phyloP scores from a whole-genome alignment of 805 yeast species.

The Starmerella tilneyi region DNA sequence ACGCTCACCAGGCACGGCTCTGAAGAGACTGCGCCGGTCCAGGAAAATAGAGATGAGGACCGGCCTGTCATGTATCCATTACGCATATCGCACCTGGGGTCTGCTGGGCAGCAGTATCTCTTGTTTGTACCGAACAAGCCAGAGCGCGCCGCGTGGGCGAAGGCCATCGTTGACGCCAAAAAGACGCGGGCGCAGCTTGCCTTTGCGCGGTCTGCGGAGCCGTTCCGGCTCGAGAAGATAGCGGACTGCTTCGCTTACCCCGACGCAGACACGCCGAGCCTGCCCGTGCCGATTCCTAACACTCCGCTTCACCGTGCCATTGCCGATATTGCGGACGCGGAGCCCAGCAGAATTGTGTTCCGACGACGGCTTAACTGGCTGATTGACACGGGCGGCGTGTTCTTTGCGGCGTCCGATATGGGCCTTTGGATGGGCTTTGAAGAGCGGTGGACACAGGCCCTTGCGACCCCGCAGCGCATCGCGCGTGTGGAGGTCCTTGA shows the following conservation, averaged over 20 bases:
- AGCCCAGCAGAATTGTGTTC: conserved; percentile 27
- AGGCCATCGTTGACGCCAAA: conserved; percentile 41
- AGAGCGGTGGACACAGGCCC: conserved; percentile 48
- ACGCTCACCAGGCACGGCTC: conserved; percentile 21
- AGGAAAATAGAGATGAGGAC: conserved; percentile 19
- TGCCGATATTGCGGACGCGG: conserved; percentile 1
- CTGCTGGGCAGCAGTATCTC: conserved; percentile 27
- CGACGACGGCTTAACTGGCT: conserved; percentile 36
- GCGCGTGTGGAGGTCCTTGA: conserved; percentile 50
- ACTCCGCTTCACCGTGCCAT: conserved; percentile 32
- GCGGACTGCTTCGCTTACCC: conserved; percentile 60
- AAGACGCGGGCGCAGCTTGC: conserved; percentile 32
- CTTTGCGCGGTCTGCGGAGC: conserved; percentile 37
- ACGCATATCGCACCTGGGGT: conserved; percentile 31
- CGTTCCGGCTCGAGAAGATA: conserved; percentile 44
- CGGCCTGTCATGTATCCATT: conserved; percentile 30
- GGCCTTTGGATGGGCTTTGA: conserved; percentile 46
- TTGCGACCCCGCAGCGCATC: conserved; percentile 31
- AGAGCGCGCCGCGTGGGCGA: conserved; percentile 53
- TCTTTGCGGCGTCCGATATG: conserved; percentile 47
- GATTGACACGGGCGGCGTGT: conserved; percentile 33
- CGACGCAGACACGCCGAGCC: conserved; percentile 37
- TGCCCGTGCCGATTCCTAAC: conserved; percentile 29
- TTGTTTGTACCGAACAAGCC: conserved; percentile 27
- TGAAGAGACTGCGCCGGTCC: background rate